A percentile compares a stretch with the other conserved stretches of the same genome.
Conservation (phyloP, 2,329 filamentous ascomycete genomes). For the Diaporthe citriasiana region DNA sequence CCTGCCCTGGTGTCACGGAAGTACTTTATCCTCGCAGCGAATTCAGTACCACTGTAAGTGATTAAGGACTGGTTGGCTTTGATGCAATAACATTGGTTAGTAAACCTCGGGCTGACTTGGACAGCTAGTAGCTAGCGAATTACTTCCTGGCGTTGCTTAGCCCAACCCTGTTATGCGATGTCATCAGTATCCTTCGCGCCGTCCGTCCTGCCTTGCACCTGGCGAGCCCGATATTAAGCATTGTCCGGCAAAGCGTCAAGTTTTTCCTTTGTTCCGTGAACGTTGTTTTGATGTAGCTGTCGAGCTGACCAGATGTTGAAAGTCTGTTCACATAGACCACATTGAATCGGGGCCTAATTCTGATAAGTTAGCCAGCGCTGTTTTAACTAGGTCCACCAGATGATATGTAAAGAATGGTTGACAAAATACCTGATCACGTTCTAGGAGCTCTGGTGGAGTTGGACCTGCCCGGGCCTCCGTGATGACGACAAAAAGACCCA, state of each 20-base stretch:
- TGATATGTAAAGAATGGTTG: neutral
- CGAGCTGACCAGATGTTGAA: neutral
- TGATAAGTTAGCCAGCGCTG: neutral
- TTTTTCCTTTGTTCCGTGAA: neutral
- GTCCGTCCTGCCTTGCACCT: neutral
- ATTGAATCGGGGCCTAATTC: neutral
- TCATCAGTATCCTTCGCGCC: neutral
- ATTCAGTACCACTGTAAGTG: neutral
- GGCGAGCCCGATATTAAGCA: neutral
- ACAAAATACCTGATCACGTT: neutral
- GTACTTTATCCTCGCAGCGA: neutral
- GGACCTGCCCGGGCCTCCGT: neutral
- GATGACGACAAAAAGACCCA: neutral
- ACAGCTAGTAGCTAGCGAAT: neutral
- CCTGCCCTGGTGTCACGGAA: neutral
- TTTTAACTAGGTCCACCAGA: neutral
- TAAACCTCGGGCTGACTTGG: neutral
- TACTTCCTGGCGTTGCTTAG: neutral
- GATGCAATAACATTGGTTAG: neutral
- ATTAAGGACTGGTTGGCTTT: neutral
- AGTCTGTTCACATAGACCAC: slow-evolving; percentile 13
- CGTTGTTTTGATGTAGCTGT: neutral
- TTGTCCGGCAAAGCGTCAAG: neutral
- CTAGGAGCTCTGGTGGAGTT: neutral
- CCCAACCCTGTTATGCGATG: neutral